Evolutionary conservation across 257 asterid genomes (phyloP), one percentile per base, ranked within the genome.

Genomic region (Solanum ossicruentum): DNA sequence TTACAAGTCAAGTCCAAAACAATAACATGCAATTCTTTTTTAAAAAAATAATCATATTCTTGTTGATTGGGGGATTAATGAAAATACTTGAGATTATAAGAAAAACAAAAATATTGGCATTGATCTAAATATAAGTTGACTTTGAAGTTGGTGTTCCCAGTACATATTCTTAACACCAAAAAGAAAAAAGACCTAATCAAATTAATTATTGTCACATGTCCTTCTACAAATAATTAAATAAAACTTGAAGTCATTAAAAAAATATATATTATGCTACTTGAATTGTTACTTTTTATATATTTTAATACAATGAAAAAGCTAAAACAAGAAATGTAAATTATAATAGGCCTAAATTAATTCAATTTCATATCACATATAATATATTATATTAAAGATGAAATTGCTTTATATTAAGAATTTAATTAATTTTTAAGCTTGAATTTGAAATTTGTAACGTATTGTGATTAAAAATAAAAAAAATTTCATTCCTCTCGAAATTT

Each of bases 261-360:
- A 7, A 17, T 18, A 0, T 16, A 0, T n/a, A 56, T 0, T 56
- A 0, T 8, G 61, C 5, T 8, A 17, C 0, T 2, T 56, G 23
- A 56, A 56, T 0, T 18, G 61, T 7, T 56, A 17, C 10, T 3
- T 18, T 56, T 56, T 18, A 56, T 18, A 56, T 56, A 56, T 21
- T 3, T 56, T 7, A 56, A 56, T 56, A 18, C 23, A 56, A 56
- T 56, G 18, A n/a, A 56, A 56, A 56, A 56, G 61, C 18, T 17
- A 17, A 17, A 56, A 7, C 11, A 56, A 56, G 61, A 56, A 56
- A 56, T 56, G 61, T 0, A 18, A 17, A 7, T 56, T 21, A 17
- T 56, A 17, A 56, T 56, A 56, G 61, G 10, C 11, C 5, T 1
- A 8, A 32, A 56, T 10, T 18, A 56, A 18, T 20, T 57, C 10